Base-by-base conservation (phyloP, 331 rosid species). In the Quercus lobata region DNA sequence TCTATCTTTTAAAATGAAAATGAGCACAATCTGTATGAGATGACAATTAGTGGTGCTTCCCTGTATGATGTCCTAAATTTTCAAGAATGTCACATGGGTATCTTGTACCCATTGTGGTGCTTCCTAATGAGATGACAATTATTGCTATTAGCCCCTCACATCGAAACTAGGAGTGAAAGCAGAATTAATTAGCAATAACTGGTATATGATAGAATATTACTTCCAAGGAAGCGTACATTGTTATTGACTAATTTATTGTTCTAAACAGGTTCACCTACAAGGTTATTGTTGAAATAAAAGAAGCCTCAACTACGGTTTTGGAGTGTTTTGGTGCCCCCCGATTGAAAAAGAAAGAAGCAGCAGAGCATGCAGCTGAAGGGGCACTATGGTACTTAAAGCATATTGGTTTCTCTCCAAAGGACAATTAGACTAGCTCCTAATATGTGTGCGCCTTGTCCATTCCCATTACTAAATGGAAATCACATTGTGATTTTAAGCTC, bases 331-430 rank as follows among this genome's bases (percentile, higher is more conserved):
- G 97, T 61, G 87, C 86, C 56, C 92, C 91, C 76, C 74, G 72
- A 55, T 49, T 15, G 7, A 87, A 73, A 54, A 92, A 92, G 90
- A 89, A 90, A 78, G 71, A 25, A 29, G 95, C 95, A 57, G 88
- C 91, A 75, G 90, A 90, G 56, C 80, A 87, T 1, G 91, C 92
- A 8, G 94, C 92, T 21, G 91, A 90, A 83, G 93, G 89, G 56
- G 97, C 89, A 2, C 73, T 92, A 73, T 90, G 92, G 91, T 89
- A 82, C 78, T 76, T 92, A 54, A 86, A 86, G 80, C 74, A 78
- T 68, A 2, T 11, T 72, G 86, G 84, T 54, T 87, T 21, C 82
- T 41, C 60, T 32, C 6, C 65, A 54, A 85, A 88, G 71, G 68
- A 66, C 34, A 34, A 73, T 52, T 24, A 71, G 24, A 18, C 10